These are phyloP conservation scores for Leccinum disarticulatum DNA, from an alignment of 768 basidiomycete genomes.

Conservation along the genomic window DNA sequence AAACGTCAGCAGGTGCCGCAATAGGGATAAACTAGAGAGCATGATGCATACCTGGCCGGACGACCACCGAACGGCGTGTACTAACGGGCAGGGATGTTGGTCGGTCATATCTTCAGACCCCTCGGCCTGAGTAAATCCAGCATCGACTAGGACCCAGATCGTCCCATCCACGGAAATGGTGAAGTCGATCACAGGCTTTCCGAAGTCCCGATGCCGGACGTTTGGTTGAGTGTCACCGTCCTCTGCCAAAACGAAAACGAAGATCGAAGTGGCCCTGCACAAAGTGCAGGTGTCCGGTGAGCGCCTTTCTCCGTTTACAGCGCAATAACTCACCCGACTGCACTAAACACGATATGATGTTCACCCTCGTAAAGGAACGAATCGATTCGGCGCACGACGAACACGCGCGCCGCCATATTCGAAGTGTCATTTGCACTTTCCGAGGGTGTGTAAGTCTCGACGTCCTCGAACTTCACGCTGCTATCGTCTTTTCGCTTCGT, in stretches of 20 bases:
- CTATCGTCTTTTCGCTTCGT: slow-evolving; percentile 24
- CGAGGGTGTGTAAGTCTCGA: neutral
- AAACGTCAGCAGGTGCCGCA: neutral
- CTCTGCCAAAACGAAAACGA: slow-evolving; percentile 42
- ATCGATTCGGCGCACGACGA: slow-evolving; percentile 59
- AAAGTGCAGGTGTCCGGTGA: slow-evolving; percentile 1
- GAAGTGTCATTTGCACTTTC: slow-evolving; percentile 18
- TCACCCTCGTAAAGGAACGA: slow-evolving; percentile 41
- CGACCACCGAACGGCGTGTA: slow-evolving; percentile 34
- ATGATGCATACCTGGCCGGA: slow-evolving; percentile 39
- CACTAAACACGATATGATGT: slow-evolving; percentile 60
- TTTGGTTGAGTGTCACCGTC: slow-evolving; percentile 15
- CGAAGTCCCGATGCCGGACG: slow-evolving; percentile 49
- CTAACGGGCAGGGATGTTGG: slow-evolving; percentile 21
- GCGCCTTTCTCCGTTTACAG: neutral
- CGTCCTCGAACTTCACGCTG: slow-evolving; percentile 24
- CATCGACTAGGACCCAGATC: slow-evolving; percentile 53
- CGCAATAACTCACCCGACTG: slow-evolving; percentile 58
- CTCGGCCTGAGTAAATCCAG: slow-evolving; percentile 32
- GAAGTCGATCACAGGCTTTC: slow-evolving; percentile 62
- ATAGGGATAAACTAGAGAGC: neutral
- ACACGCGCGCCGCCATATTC: slow-evolving; percentile 37
- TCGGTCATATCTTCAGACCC: slow-evolving; percentile 9
- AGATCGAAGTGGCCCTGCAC: slow-evolving; percentile 68
- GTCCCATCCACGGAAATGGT: slow-evolving; percentile 35